Conservation (phyloP, 805 yeast species). For the Saturnispora gosingensis region DNA sequence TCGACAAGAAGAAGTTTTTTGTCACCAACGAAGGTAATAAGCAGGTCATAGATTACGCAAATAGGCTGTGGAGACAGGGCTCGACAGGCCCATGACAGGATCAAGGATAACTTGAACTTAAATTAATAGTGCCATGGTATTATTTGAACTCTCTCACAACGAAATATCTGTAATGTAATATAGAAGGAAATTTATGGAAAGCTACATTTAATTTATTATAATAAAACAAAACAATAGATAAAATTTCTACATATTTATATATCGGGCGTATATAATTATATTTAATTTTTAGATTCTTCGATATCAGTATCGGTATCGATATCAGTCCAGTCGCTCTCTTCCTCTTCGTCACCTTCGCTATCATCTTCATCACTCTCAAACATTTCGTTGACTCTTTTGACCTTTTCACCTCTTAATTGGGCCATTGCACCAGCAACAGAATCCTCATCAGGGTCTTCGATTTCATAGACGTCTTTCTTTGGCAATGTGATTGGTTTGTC, state of each 20-base stretch:
- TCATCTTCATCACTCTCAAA: conserved; percentile 21
- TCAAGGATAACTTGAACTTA: background rate
- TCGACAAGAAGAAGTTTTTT: conserved; percentile 60
- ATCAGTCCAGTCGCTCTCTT: conserved; percentile 35
- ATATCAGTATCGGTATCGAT: conserved; percentile 59
- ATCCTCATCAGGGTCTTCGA: conserved; percentile 68
- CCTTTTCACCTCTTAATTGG: conserved; percentile 53
- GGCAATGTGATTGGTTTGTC: conserved; percentile 41
- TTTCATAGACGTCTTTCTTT: conserved; percentile 40
- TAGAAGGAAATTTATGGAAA: background rate
- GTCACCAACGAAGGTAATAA: conserved; percentile 80
- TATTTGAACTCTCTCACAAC: background rate
- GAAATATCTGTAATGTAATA: background rate
- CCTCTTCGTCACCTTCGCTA: conserved; percentile 13
- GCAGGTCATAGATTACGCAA: conserved; percentile 88
- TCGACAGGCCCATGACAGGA: background rate
- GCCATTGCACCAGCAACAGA: conserved; percentile 70
- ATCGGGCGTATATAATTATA: background rate
- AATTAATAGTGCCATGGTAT: background rate
- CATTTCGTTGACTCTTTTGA: conserved; percentile 34
- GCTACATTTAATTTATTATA: conserved; percentile 8
- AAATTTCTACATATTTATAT: background rate
- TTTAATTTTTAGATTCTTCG: conserved; percentile 30
- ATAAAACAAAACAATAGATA: background rate
- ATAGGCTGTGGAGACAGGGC: conserved; percentile 38